Evolutionary conservation across 306 rosid species (phyloP), one percentile per base, ranked within the genome.

Genomic region (Vigna radiata): DNA sequence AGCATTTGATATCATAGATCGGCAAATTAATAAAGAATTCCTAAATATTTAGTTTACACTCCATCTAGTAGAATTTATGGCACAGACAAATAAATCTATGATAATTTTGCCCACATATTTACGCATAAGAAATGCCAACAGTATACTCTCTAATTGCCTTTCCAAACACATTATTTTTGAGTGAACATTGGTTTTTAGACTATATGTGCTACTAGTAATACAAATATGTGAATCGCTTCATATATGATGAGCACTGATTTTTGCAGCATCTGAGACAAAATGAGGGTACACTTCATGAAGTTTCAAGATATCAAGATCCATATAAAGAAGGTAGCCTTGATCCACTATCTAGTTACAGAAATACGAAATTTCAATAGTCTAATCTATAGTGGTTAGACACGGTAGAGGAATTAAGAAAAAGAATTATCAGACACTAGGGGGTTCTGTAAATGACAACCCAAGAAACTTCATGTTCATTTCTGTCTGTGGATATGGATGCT

Each of bases 251-350:
- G 60, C 50, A 49, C 36, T 37, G 41, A 27, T 79, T 68, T 80
- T 74, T 82, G 89, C 95, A 94, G 96, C 79, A 54, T 21, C 78
- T 52, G 66, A 84, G 67, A 70, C 62, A 79, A 54, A 89, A 76
- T 68, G 82, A 67, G 67, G 85, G 77, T 71, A 76, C 73, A 31
- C 52, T 46, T 2, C 75, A 74, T 31, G 82, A 85, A 84, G 74
- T 53, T 67, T 61, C 54, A 53, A 72, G 66, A 53, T 27, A 62
- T 81, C 77, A 79, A 76, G 79, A 85, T 80, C 25, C 67, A 60
- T 75, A 56, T 56, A 63, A 56, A 41, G 86, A 84, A 85, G 97
- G 97, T 88, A 89, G 81, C 47, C 73, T 72, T 61, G 61, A 77
- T 77, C 44, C 75, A 66, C 15, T 79, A 60, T 64, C 50, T 10